phyloP scores from a whole-genome alignment of 1,139 yeast genomes.

The Zygosaccharomyces pseudobailii region DNA sequence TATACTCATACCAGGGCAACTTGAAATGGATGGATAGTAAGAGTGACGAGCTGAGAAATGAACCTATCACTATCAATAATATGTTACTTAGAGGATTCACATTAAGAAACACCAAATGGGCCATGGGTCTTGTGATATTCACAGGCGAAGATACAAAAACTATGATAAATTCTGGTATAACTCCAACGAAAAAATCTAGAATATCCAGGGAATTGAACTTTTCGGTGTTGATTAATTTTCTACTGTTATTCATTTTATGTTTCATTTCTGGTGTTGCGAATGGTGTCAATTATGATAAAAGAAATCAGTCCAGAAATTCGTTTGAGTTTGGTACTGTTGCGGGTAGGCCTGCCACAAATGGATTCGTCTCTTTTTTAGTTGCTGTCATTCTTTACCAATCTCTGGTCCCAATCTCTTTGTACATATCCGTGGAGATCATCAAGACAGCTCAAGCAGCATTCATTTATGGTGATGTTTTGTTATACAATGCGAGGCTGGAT shows the following conservation, averaged over 20 bases:
- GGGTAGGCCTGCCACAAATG: constrained; percentile 61
- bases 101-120: constrained; percentile 93
- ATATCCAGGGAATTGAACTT: constrained; percentile 79
- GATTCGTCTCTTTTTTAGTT: constrained; percentile 82
- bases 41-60: constrained; percentile 45
- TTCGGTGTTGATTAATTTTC: constrained; percentile 75
- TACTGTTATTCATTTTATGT: constrained; percentile 70
- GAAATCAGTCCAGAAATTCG: constrained; percentile 52
- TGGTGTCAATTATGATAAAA: constrained; percentile 62
- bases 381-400: constrained; percentile 85
- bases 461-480: constrained; percentile 79
- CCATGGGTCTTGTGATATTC: constrained; percentile 78
- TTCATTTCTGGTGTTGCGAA: constrained; percentile 77
- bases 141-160: constrained; percentile 91
- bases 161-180: constrained; percentile 87
- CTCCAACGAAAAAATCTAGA: constrained; percentile 84
- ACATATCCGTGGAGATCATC: constrained; percentile 90
- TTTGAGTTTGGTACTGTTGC: constrained; percentile 71
- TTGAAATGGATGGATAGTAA: constrained; percentile 40
- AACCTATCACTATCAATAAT: constrained; percentile 76
- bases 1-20: constrained; percentile 79
- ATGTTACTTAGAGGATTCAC: constrained; percentile 83
- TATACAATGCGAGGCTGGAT: constrained; percentile 81
- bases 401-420: constrained; percentile 89
- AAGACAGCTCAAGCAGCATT: constrained; percentile 92